Evolutionary conservation across 306 rosid species (phyloP), one percentile per base, ranked within the genome.

Genomic region (Elaeagnus macrophylla): DNA sequence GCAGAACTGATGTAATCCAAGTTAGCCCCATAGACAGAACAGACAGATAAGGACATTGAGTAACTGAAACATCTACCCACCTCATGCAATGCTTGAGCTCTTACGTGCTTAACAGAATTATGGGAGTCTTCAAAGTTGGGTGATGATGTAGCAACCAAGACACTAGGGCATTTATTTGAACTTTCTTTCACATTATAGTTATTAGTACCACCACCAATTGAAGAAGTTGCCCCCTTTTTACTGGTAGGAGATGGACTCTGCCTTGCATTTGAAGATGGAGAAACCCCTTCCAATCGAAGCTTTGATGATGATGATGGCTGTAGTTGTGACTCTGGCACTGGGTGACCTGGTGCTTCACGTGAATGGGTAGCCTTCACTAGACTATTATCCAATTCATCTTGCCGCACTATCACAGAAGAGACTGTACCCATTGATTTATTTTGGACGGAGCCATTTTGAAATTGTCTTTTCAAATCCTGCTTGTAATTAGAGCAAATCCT

Each of bases 361-460:
- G 20, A 36, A 20, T 36, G 16, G 46, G 78, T 39, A 36, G 44
- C 59, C 61, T 56, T 53, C 41, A 75, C 60, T 39, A 70, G 53
- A 72, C 63, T 71, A 44, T 59, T 45, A 68, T 37, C 60, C 64
- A 56, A 53, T 68, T 36, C 54, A 51, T 56, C 78, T 64, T 81
- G 79, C 51, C 59, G 65, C 37, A 59, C 43, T 51, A 54, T 75
- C 39, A 54, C 46, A 44, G 68, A 59, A 54, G 72, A 60, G 65
- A 58, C 25, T 47, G 46, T 14, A 13, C 39, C 64, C 42, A 62
- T 73, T 9, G 69, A 66, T 51, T 57, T 65, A 25, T 67, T 75
- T 56, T 53, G 75, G 12, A 12, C 58, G 12, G 42, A 43, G 61
- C 59, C 74, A 70, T 71, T 79, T 62, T 62, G 75, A 67, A 64